A percentile compares a stretch with the other conserved stretches of the same genome.
Evolutionary conservation across 1,139 yeast species (phyloP).

Genomic region (Yamadazyma taylorii): DNA sequence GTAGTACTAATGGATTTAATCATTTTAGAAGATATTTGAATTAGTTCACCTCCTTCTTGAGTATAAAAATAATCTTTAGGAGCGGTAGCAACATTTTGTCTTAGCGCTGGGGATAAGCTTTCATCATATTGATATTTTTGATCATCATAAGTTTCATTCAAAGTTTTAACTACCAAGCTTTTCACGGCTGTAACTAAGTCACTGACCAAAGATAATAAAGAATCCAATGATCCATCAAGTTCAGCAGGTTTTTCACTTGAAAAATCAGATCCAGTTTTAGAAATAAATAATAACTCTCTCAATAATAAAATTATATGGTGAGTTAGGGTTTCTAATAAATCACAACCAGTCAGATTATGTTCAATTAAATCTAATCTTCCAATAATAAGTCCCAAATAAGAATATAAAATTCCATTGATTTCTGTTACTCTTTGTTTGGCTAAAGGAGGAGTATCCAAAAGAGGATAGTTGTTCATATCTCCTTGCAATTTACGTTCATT

Average conservation of each 20-base stretch:
- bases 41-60: slow-evolving; percentile 64
- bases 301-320: slow-evolving; percentile 67
- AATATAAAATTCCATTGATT: slow-evolving; percentile 65
- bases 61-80: slow-evolving; percentile 52
- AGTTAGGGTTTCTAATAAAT: slow-evolving; percentile 60
- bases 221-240: slow-evolving; percentile 57
- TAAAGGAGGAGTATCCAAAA: slow-evolving; percentile 57
- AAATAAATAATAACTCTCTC: slow-evolving; percentile 62
- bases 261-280: slow-evolving; percentile 53
- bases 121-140: slow-evolving; percentile 13
- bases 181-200: slow-evolving; percentile 67
- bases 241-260: slow-evolving; percentile 42
- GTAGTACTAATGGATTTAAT: slow-evolving; percentile 55
- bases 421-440: slow-evolving; percentile 75
- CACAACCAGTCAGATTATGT: slow-evolving; percentile 69
- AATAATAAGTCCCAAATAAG: slow-evolving; percentile 68
- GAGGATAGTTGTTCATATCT: slow-evolving; percentile 44
- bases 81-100: slow-evolving; percentile 7
- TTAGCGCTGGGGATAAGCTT: slow-evolving; percentile 6
- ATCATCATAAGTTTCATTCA: slow-evolving; percentile 39
- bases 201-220: slow-evolving; percentile 59
- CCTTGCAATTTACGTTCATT: slow-evolving; percentile 36
- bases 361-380: slow-evolving; percentile 77
- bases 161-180: slow-evolving; percentile 55
- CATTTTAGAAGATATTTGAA: slow-evolving; percentile 64